Percentiles rank a stretch among this genome's conserved stretches.
Conservation (phyloP, 1,284 basidiomycete genomes). For the Trichosporon faecale region DNA sequence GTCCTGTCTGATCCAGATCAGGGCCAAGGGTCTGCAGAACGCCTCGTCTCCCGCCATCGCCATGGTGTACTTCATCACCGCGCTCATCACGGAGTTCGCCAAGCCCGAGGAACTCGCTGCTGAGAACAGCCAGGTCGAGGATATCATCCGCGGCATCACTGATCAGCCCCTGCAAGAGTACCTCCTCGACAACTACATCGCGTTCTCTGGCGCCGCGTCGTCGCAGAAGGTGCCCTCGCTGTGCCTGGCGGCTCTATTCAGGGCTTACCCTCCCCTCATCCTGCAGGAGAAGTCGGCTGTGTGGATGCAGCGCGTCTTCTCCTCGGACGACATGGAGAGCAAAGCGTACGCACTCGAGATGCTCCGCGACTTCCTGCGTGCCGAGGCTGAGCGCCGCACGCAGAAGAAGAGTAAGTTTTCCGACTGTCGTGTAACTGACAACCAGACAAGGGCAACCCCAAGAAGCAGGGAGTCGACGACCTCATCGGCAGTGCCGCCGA, state of each 20-base stretch:
- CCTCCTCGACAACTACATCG: constrained; percentile 69
- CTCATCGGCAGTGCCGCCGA: constrained; percentile 90
- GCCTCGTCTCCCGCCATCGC: constrained; percentile 20
- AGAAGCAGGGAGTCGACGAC: constrained; percentile 73
- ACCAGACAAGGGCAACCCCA: constrained; percentile 17
- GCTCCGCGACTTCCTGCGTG: constrained; percentile 82
- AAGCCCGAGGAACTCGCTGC: constrained; percentile 73
- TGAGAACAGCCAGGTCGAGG: constrained; percentile 85
- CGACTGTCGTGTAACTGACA: neutral
- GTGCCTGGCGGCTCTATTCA: constrained; percentile 85
- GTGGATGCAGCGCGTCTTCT: constrained; percentile 88
- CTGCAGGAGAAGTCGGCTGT: constrained; percentile 67
- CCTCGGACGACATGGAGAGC: constrained; percentile 65
- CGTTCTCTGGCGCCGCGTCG: constrained; percentile 30
- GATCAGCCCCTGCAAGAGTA: constrained; percentile 66
- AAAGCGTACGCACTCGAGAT: constrained; percentile 75
- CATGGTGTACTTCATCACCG: constrained; percentile 73
- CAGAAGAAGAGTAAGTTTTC: constrained; percentile 54
- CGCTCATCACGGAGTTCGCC: constrained; percentile 81
- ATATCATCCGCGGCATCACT: constrained; percentile 47
- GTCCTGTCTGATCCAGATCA: constrained; percentile 69
- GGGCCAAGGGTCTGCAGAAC: neutral
- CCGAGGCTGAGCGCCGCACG: constrained; percentile 60
- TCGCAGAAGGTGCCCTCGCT: constrained; percentile 53
- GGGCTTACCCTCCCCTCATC: constrained; percentile 87